Percentiles rank a stretch among this genome's conserved stretches.
phyloP scores from a whole-genome alignment of 257 asterid species.

The Petunia secreta region DNA sequence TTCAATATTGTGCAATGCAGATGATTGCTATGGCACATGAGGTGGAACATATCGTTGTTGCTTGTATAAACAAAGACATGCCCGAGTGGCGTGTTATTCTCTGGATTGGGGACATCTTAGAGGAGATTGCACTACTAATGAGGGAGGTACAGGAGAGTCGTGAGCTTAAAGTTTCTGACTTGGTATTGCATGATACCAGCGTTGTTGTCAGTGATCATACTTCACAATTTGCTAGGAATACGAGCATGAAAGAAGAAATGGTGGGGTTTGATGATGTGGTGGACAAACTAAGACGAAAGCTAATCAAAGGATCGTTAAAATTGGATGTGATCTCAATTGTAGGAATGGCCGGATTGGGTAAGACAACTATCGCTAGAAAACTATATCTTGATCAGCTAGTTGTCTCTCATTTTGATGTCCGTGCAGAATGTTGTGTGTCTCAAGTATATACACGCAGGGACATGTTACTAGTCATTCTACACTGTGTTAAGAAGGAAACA shows the following conservation, averaged over 20 bases:
- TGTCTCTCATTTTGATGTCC: constrained; percentile 30
- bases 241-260: constrained; percentile 4
- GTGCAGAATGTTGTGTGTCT: constrained; percentile 37
- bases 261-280: constrained; percentile 37
- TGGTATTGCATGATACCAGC: not conserved
- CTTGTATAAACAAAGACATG: constrained; percentile 29
- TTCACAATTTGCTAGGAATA: not conserved
- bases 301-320: not conserved
- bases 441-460: constrained; percentile 24
- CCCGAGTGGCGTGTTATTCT: constrained; percentile 32
- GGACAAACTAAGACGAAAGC: constrained; percentile 20
- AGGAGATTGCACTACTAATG: constrained; percentile 19
- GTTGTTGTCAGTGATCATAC: not conserved
- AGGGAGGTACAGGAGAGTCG: not conserved
- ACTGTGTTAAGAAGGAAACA: not conserved
- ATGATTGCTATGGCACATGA: not conserved
- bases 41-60: constrained; percentile 10
- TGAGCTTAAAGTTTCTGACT: not conserved
- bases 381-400: constrained; percentile 29
- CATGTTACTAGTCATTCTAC: constrained; percentile 30
- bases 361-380: constrained; percentile 43
- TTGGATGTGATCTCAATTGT: constrained; percentile 32
- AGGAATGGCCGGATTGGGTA: constrained; percentile 54
- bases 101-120: constrained; percentile 2
- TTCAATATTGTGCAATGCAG: not conserved